Evolutionary conservation across 139 green algal species (phyloP), one percentile per base, ranked within the genome.

Genomic region (Coelastrella sp.): DNA sequence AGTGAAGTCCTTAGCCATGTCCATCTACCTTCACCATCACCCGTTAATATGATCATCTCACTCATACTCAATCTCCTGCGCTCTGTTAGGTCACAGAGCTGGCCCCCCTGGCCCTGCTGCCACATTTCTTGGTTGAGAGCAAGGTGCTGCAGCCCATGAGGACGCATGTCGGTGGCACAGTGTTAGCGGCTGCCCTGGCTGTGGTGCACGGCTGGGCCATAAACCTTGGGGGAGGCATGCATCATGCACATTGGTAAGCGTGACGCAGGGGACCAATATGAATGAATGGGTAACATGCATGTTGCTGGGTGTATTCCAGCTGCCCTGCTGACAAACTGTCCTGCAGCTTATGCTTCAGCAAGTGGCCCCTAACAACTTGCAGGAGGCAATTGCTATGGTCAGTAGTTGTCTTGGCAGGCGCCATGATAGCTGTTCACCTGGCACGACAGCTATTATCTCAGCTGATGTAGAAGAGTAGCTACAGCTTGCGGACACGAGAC

Each of bases 171-270:
- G 88, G 86, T n/a, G 93, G 93, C 41, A 93, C 91, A 53, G 91
- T 97, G 72, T 87, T 97, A 63, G 93, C 92, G 0, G 81, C 89
- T 17, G 93, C 82, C 0, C 84, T 98, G 59, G 94, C 94, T 0
- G 63, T 96, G 53, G 79, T 92, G 83, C 79, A 80, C 6, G 94
- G 94, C n/a, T 98, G 93, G 93, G 89, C 93, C 0, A 85, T 98
- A 40, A 96, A 98, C 72, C 8, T 98, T 5, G 94, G 94, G 5
- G 94, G 94, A 21, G 94, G 94, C 74, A 95, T 96, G 92, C 94
- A 96, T 75, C 94, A 98, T 68, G 94, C 93, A 4, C 72, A 72
- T 38, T 67, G 51, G 30, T 48, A 9, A 43, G 62, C 17, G 17
- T 57, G 17, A 11, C 48, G 13, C 0, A n/a, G n/a, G n/a, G n/a